Evolutionary conservation across 2,329 filamentous ascomycete genomes (phyloP), one percentile per base, ranked within the genome.

Genomic region (Cladorrhinum sp.): DNA sequence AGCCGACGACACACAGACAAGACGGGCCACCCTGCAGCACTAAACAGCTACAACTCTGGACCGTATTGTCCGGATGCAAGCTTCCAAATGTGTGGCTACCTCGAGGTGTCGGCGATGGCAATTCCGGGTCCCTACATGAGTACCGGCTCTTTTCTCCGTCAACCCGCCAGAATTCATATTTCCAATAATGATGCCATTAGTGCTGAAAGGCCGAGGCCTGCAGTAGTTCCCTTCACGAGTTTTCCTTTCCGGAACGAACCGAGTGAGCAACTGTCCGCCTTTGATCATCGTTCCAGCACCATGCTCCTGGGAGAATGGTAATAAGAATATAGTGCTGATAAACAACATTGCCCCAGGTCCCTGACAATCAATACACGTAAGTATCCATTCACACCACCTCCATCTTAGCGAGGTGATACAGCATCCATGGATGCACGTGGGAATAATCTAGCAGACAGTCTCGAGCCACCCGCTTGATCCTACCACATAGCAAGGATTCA

Each of bases 391-490:
- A 45, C 41, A 45, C 41, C 41, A 18, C 20, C 41, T 45, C 16
- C 3, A 18, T 4, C 41, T 45, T 45, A 56, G 53, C 53, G 53
- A 56, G 53, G 53, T 56, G 53, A 49, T 56, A 56, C 53, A 24
- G 13, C 53, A 56, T 45, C 41, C 41, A 45, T 45, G 41, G 16
- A 12, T 27, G 53, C 53, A 56, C 53, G 38, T 56, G 36, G 53
- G 41, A 49, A 27, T 36, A 49, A 49, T 49, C 53, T 25, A 27
- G 53, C 23, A 23, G 29, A 23, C 49, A 23, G 12, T 38, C 9
- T 29, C 53, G 41, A 56, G 53, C 38, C 38, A 27, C 38, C 53
- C 36, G 10, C 52, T n/a, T 55, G 29, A 22, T 24, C 6, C 13
- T 45, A 18, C 2, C n/a, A n/a, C n/a, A n/a, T n/a, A n/a, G n/a